Base-by-base conservation (phyloP, 495 filamentous ascomycete genomes). In the Lasiosphaeria ovina region DNA sequence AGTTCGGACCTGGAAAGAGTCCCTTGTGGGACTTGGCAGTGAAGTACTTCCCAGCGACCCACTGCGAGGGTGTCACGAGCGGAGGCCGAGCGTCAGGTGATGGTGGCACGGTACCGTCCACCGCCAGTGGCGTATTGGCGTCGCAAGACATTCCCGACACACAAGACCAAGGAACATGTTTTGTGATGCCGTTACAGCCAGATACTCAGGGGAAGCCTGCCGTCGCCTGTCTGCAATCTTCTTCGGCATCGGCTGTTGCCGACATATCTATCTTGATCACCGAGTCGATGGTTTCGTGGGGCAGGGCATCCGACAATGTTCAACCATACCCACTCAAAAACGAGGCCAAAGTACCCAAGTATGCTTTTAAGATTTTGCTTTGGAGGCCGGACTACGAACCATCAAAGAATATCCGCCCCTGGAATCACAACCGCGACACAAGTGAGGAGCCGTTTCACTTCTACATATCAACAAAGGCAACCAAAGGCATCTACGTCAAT, bases 291-390 rank as follows among this genome's bases (percentile, higher is more conserved):
- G 84, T 86, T 0, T 87, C 85, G 3, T 97, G 89, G 86, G 93
- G 93, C 36, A 86, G 93, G 14, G 80, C 83, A 0, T 70, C 65
- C 0, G 68, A 72, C 16, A 89, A 88, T 55, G 89, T 85, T 12
- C 70, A 87, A 55, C 72, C 84, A 35, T 87, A 91, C 65, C 70
- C 82, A 2, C 74, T 83, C 35, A 71, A 66, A 35, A 66, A 72
- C 54, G 89, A 96, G 61, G 81, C 75, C 4, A 87, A 84, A 24
- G 85, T 97, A 35, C 90, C 92, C 5, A 92, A 92, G 65, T 85
- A 85, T 56, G 92, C 87, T n/a, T 82, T 95, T 64, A 86, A 88
- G 62, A 79, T 97, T 55, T 78, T 87, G 14, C 85, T 92, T 63
- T 91, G 86, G 82, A 83, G 83, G 32, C 79, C 82, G 0, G 81